Conservation (phyloP, 139 green algal genomes). For the Chlamydomonas incerta region DNA sequence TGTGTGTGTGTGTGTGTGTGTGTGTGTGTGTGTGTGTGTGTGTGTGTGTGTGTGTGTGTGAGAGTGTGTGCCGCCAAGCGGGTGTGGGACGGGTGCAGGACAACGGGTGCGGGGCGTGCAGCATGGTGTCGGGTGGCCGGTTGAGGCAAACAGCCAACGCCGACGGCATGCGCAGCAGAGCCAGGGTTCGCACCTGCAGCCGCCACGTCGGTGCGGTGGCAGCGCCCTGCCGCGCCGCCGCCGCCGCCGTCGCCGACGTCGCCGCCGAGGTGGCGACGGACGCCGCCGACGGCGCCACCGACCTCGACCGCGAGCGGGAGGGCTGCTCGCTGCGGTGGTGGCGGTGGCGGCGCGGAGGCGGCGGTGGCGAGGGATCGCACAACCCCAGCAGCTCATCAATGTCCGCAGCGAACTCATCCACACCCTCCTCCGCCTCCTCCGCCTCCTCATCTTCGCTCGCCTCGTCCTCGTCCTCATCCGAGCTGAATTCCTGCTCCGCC, state of each 20-base stretch:
- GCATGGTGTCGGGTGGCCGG: too few species aligned
- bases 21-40: too few species aligned
- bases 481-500: background rate
- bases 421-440: too few species aligned
- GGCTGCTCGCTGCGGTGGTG: background rate
- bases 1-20: too few species aligned
- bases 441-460: background rate
- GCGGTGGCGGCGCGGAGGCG: too few species aligned
- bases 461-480: background rate
- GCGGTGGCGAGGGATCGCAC: background rate
- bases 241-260: background rate
- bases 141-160: too few species aligned
- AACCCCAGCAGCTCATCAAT: conserved; percentile 17
- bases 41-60: too few species aligned
- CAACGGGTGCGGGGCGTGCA: too few species aligned
- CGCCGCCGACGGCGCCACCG: conserved; percentile 1
- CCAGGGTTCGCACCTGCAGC: conserved; percentile 33
- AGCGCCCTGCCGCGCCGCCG: background rate
- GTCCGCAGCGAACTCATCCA: background rate
- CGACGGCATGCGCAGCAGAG: too few species aligned
- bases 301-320: too few species aligned
- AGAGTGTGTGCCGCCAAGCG: too few species aligned
- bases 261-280: background rate
- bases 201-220: background rate
- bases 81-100: too few species aligned